A percentile compares a stretch with the other conserved stretches of the same genome.
phyloP scores from a whole-genome alignment of 306 rosid genomes.

The Vigna mungo region DNA sequence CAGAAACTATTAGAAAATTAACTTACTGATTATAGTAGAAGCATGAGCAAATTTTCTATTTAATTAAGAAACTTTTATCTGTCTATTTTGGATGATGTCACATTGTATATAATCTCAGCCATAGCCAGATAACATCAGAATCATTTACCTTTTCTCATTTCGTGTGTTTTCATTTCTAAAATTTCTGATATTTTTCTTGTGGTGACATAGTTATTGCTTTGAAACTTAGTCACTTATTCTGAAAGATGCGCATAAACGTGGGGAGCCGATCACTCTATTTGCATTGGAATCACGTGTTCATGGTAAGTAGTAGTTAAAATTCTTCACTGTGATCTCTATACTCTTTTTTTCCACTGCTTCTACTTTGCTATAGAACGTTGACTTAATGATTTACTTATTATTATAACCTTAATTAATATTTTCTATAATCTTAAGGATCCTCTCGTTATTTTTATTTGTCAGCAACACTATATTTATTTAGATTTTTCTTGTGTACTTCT shows the following conservation, averaged over 20 bases:
- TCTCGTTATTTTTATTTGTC: neutral
- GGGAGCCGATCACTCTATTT: slow-evolving; percentile 1
- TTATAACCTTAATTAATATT: slow-evolving; percentile 1
- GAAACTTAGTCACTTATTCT: neutral
- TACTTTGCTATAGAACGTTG: neutral
- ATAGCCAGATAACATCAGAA: neutral
- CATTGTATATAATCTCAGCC: neutral
- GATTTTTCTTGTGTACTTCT: neutral
- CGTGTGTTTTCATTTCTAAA: neutral
- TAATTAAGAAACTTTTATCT: too few relatives aligned
- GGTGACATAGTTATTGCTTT: neutral
- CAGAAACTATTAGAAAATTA: neutral
- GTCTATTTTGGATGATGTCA: neutral
- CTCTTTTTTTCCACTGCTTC: neutral
- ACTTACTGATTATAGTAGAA: neutral
- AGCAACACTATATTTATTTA: neutral
- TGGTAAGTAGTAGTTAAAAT: slow-evolving; percentile 35
- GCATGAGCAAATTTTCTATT: neutral
- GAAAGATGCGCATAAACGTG: neutral
- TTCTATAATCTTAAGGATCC: neutral
- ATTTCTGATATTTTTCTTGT: neutral
- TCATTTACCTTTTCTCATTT: slow-evolving; percentile 8
- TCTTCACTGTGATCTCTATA: neutral
- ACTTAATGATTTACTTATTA: neutral
- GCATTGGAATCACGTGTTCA: slow-evolving; percentile 12